These are phyloP conservation scores for Talinum fruticosum DNA, from an alignment of 148 eudicot genomes.

Conservation along the genomic window DNA sequence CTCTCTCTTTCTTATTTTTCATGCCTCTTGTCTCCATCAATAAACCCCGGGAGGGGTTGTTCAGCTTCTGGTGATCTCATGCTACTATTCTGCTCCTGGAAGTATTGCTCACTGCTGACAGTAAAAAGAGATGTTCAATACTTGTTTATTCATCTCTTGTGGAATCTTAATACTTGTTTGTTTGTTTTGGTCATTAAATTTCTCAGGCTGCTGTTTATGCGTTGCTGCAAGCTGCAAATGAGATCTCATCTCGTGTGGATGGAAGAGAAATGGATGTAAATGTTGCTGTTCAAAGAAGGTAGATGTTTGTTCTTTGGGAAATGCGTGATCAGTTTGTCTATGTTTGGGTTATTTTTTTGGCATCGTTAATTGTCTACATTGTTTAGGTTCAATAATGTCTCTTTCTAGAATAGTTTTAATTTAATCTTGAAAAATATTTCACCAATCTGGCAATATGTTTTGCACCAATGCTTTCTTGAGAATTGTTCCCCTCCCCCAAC, in stretches of 20 bases:
- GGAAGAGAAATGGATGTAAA: conserved; percentile 77
- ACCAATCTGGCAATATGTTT: background rate
- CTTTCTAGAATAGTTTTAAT: background rate
- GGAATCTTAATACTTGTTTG: background rate
- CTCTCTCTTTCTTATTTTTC: background rate
- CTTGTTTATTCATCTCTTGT: conserved; percentile 9
- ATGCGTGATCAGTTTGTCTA: conserved; percentile 5
- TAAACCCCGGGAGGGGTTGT: background rate
- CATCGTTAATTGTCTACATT: background rate
- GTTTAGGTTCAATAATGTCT: background rate
- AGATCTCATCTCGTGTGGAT: conserved; percentile 81
- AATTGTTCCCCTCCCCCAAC: background rate
- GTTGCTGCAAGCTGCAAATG: conserved; percentile 82
- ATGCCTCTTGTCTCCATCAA: background rate
- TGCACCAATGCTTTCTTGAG: background rate
- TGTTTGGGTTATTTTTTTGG: background rate
- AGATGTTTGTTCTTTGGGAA: conserved; percentile 7
- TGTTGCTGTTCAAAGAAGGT: conserved; percentile 86
- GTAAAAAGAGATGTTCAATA: background rate
- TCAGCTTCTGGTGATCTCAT: background rate
- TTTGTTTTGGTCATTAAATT: conserved; percentile 9
- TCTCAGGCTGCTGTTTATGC: conserved; percentile 83
- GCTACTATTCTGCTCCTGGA: background rate
- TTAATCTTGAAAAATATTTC: background rate
- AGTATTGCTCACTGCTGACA: background rate